Evolutionary conservation across 768 basidiomycete species (phyloP), one percentile per base, ranked within the genome.

Genomic region (Podaxis sp.): DNA sequence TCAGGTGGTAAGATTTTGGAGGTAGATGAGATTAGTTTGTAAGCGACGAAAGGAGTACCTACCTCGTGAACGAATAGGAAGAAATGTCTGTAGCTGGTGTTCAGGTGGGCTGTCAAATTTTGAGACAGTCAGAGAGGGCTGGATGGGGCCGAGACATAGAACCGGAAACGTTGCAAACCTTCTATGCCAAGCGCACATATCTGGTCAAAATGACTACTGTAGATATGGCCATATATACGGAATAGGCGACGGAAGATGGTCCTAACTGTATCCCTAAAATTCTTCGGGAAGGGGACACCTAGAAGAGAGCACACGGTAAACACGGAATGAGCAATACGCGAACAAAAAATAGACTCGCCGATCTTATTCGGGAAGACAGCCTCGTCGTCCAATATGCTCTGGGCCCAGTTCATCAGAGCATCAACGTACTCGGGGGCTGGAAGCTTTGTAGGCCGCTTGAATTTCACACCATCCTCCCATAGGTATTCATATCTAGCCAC

Each of bases 161-260:
- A 24, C 17, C 24, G 36, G 22, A 17, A 43, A 40, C 13, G 5
- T 55, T 37, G 70, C 79, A 43, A 64, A 96, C 96, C 96, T 85
- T 99, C 97, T 57, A 99, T 98, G 4, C 96, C 96, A 51, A 99
- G 78, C 13, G 97, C 97, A 73, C 96, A 98, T 63, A 98, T 93
- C 69, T 98, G 96, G 69, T 98, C 97, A 74, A 99, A 98, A 75
- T 99, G 97, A 67, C 94, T 96, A 80, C 95, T 96, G 80, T 99
- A 99, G 71, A 98, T 88, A 73, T 99, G 97, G 19, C 95, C 97
- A 73, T 99, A 99, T 46, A 99, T 92, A 17, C 97, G 85, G 83
- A 99, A 99, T 59, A 99, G 75, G 27, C 97, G 85, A 50, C 97
- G 85, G 61, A 94, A 85, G 63, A 99, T 94, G 9, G 93, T 94